Conservation (phyloP, 768 basidiomycete genomes). For the Boletus reticuloceps region DNA sequence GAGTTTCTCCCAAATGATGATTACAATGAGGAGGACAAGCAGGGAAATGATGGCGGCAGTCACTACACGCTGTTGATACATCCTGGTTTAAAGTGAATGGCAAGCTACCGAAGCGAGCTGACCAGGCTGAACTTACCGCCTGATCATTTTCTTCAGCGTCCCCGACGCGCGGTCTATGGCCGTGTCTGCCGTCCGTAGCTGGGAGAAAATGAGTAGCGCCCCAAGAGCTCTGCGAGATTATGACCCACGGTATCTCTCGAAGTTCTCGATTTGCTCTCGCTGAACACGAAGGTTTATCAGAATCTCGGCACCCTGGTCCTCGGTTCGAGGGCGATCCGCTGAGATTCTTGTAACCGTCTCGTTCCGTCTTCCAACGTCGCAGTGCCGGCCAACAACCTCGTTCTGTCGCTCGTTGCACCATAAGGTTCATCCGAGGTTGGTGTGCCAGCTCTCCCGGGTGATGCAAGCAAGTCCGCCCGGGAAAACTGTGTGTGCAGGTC, state of each 20-base stretch:
- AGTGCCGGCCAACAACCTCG: slow-evolving; percentile 77
- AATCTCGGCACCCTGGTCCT: slow-evolving; percentile 93
- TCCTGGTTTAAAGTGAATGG: slow-evolving; percentile 50
- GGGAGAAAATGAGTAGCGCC: not conserved
- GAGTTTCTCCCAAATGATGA: slow-evolving; percentile 81
- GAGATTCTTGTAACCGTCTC: slow-evolving; percentile 82
- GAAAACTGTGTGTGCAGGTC: slow-evolving; percentile 69
- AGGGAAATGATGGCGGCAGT: slow-evolving; percentile 85
- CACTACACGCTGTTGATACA: slow-evolving; percentile 94
- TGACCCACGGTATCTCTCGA: slow-evolving; percentile 78
- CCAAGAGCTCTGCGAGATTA: not conserved
- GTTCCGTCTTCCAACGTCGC: slow-evolving; percentile 80
- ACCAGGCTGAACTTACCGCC: slow-evolving; percentile 58
- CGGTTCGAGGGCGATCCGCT: slow-evolving; percentile 94
- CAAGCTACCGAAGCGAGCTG: slow-evolving; percentile 5
- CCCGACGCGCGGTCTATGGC: slow-evolving; percentile 90
- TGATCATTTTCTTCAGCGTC: slow-evolving; percentile 93
- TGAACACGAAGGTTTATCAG: slow-evolving; percentile 80
- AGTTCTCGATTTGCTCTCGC: slow-evolving; percentile 92
- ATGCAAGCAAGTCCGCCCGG: slow-evolving; percentile 75
- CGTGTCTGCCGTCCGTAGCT: slow-evolving; percentile 85
- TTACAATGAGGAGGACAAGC: slow-evolving; percentile 76
- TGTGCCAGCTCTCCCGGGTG: slow-evolving; percentile 33
- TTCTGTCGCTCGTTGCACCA: slow-evolving; percentile 64
- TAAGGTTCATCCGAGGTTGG: slow-evolving; percentile 79